Conservation (phyloP, 495 filamentous ascomycete genomes). For the Podospora australis region DNA sequence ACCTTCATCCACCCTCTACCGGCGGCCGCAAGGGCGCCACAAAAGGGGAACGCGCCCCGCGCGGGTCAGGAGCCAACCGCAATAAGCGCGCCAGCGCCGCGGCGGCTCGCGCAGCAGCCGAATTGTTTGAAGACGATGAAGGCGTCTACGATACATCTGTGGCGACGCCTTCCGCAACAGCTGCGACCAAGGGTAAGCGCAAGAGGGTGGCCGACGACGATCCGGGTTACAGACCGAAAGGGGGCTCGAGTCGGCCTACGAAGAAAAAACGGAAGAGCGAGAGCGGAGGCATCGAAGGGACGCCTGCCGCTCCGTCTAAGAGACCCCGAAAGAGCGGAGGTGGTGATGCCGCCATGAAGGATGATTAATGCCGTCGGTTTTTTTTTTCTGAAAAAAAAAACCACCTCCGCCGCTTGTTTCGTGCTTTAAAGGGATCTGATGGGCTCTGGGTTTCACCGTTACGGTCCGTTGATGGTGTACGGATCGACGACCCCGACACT, state of each 20-base stretch:
- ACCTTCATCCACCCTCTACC: slow-evolving; percentile 11
- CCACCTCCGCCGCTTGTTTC: background rate
- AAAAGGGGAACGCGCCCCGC: slow-evolving; percentile 13
- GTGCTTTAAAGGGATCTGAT: too few species aligned
- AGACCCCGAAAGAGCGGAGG: slow-evolving; percentile 27
- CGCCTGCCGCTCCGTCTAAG: slow-evolving; percentile 17
- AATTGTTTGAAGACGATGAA: slow-evolving; percentile 29
- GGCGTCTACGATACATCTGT: slow-evolving; percentile 16
- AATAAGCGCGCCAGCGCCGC: slow-evolving; percentile 23
- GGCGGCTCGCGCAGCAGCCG: slow-evolving; percentile 6
- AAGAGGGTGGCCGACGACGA: slow-evolving; percentile 63
- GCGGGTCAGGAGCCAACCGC: slow-evolving; percentile 11
- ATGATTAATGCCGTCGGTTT: background rate
- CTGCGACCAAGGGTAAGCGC: slow-evolving; percentile 34
- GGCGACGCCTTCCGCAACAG: slow-evolving; percentile 38
- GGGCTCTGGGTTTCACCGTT: too few species aligned
- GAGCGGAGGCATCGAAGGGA: slow-evolving; percentile 20
- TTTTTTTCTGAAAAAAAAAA: background rate
- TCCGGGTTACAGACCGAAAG: slow-evolving; percentile 63
- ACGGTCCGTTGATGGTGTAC: too few species aligned
- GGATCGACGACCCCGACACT: too few species aligned
- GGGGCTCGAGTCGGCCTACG: slow-evolving; percentile 48
- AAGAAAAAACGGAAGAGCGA: slow-evolving; percentile 58
- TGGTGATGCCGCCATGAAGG: background rate
- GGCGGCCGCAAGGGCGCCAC: slow-evolving; percentile 14